Evolutionary conservation across 148 eudicot genomes (phyloP), one percentile per base, ranked within the genome.

Genomic region (Rhododendron vialii): DNA sequence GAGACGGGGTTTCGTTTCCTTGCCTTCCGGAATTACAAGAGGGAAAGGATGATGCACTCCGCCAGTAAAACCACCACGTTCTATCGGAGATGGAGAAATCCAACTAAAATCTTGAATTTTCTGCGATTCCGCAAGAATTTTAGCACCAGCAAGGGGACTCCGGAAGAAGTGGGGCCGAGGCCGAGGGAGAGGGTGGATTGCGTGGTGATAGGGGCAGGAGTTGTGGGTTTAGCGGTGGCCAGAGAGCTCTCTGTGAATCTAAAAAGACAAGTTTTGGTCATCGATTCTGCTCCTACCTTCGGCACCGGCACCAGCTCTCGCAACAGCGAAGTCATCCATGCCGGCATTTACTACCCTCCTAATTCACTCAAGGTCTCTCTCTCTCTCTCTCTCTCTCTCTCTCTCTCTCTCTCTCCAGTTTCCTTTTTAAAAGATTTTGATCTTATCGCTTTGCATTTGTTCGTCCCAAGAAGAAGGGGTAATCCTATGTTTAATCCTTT

Each of bases 311-410:
- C 94, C 9, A 96, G 99, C 78, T 95, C 99, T 63, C 94, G 99
- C 78, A 96, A 96, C 83, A 96, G 99, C 79, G 94, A 96, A 85
- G 99, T 96, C 48, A 93, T 96, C 79, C 99, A 96, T 88, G 98
- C 94, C 50, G 99, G 98, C 63, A 94, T 96, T 73, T 96, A 96
- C 80, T 93, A 96, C 88, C 98, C 99, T 85, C 89, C 85, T 26
- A 83, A 89, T 80, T 96, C 98, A 41, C 91, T 95, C 89, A 96
- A 95, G 99, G 98, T 94, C 77, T 83, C 9, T 47, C 74, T 80
- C 84, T 50, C 63, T 85, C 79, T 84, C 85, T 24, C 63, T 80
- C 84, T 50, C 63, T 85, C 79, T 84, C 85, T 24, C 63, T 30
- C 30, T 38, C 22, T 2, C 13, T 33, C 55, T 11, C 11, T 55